Conservation (phyloP, 345 rosid species). For the Eucalyptus shirleyi region DNA sequence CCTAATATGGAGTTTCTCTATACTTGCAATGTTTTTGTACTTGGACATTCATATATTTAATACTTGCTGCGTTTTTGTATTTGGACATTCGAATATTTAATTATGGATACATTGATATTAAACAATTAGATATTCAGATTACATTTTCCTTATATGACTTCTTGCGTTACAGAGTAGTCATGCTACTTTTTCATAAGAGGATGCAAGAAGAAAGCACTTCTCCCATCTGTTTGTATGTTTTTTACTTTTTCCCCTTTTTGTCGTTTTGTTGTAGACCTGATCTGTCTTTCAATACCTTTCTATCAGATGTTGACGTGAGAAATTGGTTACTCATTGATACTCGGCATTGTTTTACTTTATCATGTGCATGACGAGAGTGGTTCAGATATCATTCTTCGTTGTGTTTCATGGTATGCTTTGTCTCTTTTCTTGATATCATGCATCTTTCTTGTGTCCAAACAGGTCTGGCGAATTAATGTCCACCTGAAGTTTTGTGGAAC, state of each 20-base stretch:
- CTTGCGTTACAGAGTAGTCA: neutral
- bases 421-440: neutral
- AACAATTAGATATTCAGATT: too few relatives aligned
- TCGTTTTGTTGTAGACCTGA: too few relatives aligned
- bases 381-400: neutral
- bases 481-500: constrained; percentile 64
- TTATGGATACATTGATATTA: too few relatives aligned
- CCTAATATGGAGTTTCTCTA: too few relatives aligned
- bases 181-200: neutral
- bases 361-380: neutral
- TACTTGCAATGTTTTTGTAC: too few relatives aligned
- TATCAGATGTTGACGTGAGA: too few relatives aligned
- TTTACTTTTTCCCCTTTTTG: neutral
- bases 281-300: too few relatives aligned
- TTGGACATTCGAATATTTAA: too few relatives aligned
- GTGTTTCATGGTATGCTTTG: neutral
- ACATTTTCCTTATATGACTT: neutral
- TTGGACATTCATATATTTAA: too few relatives aligned
- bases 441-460: neutral
- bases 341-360: neutral
- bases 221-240: neutral
- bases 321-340: neutral
- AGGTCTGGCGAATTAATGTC: constrained; percentile 81
- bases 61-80: too few relatives aligned
- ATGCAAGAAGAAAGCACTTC: neutral